These are phyloP conservation scores for Solanum neorickii DNA, from an alignment of 257 asterid species.

Conservation along the genomic window DNA sequence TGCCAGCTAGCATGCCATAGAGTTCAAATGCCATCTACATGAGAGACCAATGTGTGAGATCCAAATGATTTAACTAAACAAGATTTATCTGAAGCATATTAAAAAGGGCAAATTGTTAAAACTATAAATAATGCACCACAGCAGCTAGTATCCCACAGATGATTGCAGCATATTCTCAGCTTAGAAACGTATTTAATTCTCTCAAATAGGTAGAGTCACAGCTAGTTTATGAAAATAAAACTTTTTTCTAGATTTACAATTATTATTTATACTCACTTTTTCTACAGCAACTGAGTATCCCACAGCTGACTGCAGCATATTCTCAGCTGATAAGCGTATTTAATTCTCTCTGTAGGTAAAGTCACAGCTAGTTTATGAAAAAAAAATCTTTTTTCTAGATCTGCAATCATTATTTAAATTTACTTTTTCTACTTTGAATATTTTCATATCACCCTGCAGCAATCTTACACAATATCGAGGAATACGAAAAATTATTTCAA, in stretches of 20 bases:
- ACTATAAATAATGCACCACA: not conserved
- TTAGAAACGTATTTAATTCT: not conserved
- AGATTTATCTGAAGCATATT: not conserved
- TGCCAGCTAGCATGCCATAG: constrained; percentile 98
- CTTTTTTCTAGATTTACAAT: too few species aligned
- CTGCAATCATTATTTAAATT: not conserved
- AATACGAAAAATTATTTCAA: not conserved
- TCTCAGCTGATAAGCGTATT: not conserved
- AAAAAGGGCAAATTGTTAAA: not conserved
- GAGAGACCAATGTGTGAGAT: not conserved
- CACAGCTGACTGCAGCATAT: not conserved
- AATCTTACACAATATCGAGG: not conserved
- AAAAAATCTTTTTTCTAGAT: not conserved
- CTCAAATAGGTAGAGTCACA: not conserved
- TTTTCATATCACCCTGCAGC: not conserved
- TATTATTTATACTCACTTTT: too few species aligned
- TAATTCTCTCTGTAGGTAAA: not conserved
- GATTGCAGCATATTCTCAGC: not conserved
- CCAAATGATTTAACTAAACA: not conserved
- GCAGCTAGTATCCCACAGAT: not conserved
- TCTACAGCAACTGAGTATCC: not conserved
- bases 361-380: not conserved
- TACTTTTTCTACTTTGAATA: not conserved
- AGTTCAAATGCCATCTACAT: constrained; percentile 94
- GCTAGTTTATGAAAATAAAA: too few species aligned